Percentiles rank a stretch among this genome's conserved stretches.
Conservation (phyloP, 208 protist species). For the Borovskyia barvae region DNA sequence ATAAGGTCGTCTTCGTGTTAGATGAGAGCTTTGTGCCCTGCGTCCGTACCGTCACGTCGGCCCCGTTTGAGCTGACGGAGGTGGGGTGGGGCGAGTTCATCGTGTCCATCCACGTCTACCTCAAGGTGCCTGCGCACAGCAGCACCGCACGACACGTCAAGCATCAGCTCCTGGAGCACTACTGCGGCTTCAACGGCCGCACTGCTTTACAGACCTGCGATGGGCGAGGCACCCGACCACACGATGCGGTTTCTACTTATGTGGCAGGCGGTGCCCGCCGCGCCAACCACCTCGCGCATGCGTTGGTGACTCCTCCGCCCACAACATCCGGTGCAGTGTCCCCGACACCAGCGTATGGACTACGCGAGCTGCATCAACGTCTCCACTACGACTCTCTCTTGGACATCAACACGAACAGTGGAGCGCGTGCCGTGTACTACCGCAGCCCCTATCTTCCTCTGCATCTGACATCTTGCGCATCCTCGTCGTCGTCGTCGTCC, state of each 20-base stretch:
- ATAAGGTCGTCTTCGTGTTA: constrained; percentile 75
- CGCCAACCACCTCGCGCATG: constrained; percentile 11
- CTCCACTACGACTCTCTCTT: constrained; percentile 29
- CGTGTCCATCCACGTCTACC: constrained; percentile 72
- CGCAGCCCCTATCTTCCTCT: constrained; percentile 36
- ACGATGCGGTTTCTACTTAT: constrained; percentile 25
- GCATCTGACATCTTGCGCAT: constrained; percentile 20
- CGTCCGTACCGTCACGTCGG: constrained; percentile 50
- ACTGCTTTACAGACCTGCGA: constrained; percentile 22
- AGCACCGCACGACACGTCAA: constrained; percentile 6
- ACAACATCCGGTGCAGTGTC: constrained; percentile 11
- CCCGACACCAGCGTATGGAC: constrained; percentile 15
- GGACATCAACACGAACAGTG: constrained; percentile 44
- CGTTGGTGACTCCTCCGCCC: constrained; percentile 18
- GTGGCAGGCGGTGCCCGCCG: constrained; percentile 11
- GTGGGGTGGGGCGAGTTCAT: constrained; percentile 89
- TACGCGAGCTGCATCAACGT: constrained; percentile 12
- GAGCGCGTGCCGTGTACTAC: constrained; percentile 39
- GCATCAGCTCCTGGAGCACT: constrained; percentile 20
- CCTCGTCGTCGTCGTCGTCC: constrained; percentile 1
- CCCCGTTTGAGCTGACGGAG: constrained; percentile 85
- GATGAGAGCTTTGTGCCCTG: constrained; percentile 71
- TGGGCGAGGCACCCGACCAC: constrained; percentile 22
- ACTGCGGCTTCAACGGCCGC: constrained; percentile 29
- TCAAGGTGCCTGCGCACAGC: constrained; percentile 32